Evolutionary conservation across 768 basidiomycete genomes (phyloP), one percentile per base, ranked within the genome.

Genomic region (Mycena amicta): DNA sequence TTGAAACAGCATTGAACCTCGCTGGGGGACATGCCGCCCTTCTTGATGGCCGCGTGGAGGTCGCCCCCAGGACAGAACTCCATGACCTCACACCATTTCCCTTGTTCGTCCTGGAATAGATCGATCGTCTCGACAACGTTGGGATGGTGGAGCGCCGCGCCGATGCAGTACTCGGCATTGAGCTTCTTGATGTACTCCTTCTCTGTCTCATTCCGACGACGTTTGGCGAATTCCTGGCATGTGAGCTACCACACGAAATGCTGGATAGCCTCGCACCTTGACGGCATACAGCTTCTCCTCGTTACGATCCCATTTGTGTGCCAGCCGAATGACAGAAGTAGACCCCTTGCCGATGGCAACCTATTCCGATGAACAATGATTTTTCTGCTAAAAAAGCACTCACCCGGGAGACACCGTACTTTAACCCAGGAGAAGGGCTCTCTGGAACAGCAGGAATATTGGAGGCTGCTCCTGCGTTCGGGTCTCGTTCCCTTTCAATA

Each of bases 181-280:
- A 99, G 89, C 75, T 99, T 99, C 86, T 99, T 99, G 77, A 99
- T 88, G 68, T 99, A 99, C 77, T 99, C 96, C 74, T 97, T 97
- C 75, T 99, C 96, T 4, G 95, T 87, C 78, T 99, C 96, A 69
- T 96, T 97, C 84, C 95, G 96, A 66, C 96, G 86, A 61, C 96
- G 86, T 74, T 97, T 98, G 53, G 96, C 89, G 81, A 99, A 99
- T 76, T 99, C 96, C 94, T 96, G n/a, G 31, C 50, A 56, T 4
- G 52, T 55, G 23, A 56, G 41, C 16, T 50, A 30, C 13, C 23
- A 50, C n/a, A 27, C n/a, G 50, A 20, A 53, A 27, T 33, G n/a
- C n/a, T n/a, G n/a, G n/a, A n/a, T n/a, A n/a, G 46, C 52, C 40
- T 72, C 86, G 56, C 58, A 95, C 94, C 86, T 99, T 99, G 74